Evolutionary conservation across 768 basidiomycete genomes (phyloP).

Genomic region (Collybia mongolica): DNA sequence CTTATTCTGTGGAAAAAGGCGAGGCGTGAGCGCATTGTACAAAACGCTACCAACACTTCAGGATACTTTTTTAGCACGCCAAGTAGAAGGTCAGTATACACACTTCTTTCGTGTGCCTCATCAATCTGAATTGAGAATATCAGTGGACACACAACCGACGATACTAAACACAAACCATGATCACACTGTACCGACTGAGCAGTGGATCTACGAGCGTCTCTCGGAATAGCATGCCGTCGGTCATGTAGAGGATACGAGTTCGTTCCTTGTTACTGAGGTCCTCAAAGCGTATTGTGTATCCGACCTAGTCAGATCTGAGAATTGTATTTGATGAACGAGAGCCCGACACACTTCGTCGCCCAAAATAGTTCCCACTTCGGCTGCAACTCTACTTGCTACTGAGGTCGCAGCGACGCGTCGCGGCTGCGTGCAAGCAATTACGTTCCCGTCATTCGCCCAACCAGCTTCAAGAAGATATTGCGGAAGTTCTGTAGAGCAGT

Average conservation of each 20-base stretch:
- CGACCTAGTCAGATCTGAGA: constrained; percentile 58
- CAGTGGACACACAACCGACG: not conserved
- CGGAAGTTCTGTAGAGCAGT: constrained; percentile 70
- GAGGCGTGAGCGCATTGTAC: constrained; percentile 9
- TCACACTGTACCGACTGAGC: constrained; percentile 88
- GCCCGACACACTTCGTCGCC: constrained; percentile 74
- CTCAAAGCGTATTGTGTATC: constrained; percentile 97
- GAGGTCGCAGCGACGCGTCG: constrained; percentile 93
- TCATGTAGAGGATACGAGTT: constrained; percentile 93
- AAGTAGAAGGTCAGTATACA: constrained; percentile 93
- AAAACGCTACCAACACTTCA: not conserved
- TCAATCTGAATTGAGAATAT: constrained; percentile 63
- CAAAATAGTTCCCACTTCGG: constrained; percentile 85
- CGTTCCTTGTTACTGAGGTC: constrained; percentile 82
- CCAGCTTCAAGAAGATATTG: constrained; percentile 93
- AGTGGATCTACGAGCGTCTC: constrained; percentile 92
- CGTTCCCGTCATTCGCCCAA: constrained; percentile 81
- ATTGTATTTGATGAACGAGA: constrained; percentile 19
- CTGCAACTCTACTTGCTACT: constrained; percentile 86
- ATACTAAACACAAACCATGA: constrained; percentile 63
- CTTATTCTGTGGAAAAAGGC: constrained; percentile 62
- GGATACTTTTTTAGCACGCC: constrained; percentile 90
- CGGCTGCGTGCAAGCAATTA: constrained; percentile 93
- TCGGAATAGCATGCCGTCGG: constrained; percentile 97
- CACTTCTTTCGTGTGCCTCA: constrained; percentile 94